A percentile compares a stretch with the other conserved stretches of the same genome.
phyloP scores from a whole-genome alignment of 129 eudicot genomes.

The Arctium minus region DNA sequence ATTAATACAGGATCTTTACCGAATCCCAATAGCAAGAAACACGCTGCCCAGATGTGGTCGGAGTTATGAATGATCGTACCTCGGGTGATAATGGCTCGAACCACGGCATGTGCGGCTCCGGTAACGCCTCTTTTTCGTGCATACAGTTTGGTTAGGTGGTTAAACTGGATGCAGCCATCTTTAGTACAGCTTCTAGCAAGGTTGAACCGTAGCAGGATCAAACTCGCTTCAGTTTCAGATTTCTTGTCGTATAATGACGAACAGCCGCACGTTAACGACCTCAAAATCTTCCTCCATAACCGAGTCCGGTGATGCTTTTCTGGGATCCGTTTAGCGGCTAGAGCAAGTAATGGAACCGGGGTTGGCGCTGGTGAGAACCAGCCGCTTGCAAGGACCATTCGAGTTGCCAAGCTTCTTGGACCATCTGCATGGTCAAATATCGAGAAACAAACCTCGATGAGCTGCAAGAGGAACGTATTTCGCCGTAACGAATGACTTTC shows the following conservation, averaged over 20 bases:
- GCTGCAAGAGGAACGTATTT: constrained; percentile 80
- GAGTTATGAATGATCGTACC: constrained; percentile 50
- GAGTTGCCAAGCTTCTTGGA: constrained; percentile 76
- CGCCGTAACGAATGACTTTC: constrained; percentile 55
- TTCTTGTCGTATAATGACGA: constrained; percentile 62
- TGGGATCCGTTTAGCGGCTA: constrained; percentile 77
- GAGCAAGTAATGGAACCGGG: constrained; percentile 66
- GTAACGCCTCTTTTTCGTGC: constrained; percentile 68
- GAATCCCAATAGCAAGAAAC: constrained; percentile 77
- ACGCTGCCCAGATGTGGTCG: constrained; percentile 91
- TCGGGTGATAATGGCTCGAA: constrained; percentile 58
- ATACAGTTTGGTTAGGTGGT: constrained; percentile 66
- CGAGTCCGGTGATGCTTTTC: constrained; percentile 64
- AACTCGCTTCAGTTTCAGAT: constrained; percentile 87
- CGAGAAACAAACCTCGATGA: constrained; percentile 91
- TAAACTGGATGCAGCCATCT: constrained; percentile 69
- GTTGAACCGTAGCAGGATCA: constrained; percentile 72
- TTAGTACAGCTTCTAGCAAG: constrained; percentile 66
- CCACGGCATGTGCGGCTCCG: constrained; percentile 79
- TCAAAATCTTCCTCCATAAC: constrained; percentile 61
- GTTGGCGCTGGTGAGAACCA: constrained; percentile 93
- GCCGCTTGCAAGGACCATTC: constrained; percentile 92
- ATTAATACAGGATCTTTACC: constrained; percentile 75
- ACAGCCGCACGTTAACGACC: constrained; percentile 80
- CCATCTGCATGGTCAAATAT: constrained; percentile 95